phyloP scores from a whole-genome alignment of 345 rosid species.

The Angophora floribunda region DNA sequence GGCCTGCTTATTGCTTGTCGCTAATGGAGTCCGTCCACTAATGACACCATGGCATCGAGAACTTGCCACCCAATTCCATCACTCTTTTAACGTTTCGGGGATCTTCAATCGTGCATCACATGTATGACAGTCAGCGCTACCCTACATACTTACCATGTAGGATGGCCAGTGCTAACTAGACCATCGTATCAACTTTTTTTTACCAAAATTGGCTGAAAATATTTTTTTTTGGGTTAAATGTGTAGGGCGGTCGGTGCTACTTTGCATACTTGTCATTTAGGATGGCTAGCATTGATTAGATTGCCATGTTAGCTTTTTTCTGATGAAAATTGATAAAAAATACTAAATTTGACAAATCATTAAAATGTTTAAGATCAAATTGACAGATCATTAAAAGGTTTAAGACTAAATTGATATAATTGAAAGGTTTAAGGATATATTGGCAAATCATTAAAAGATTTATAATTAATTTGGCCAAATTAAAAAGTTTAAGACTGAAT shows the following conservation, averaged over 20 bases:
- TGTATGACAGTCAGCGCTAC: too few relatives aligned
- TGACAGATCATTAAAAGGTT: fast-evolving
- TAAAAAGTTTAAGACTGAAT: neutral
- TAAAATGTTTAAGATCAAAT: neutral
- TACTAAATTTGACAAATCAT: too few relatives aligned
- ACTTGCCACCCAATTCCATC: neutral
- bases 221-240: too few relatives aligned
- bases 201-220: too few relatives aligned
- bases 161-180: too few relatives aligned
- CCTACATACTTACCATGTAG: too few relatives aligned
- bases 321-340: fast-evolving
- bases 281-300: fast-evolving
- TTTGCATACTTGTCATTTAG: too few relatives aligned
- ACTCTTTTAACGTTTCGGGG: neutral
- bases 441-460: neutral
- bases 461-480: neutral
- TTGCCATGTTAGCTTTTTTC: neutral
- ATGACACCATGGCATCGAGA: neutral
- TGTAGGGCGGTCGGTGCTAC: too few relatives aligned
- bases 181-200: too few relatives aligned
- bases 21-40: neutral
- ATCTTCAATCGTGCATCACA: neutral
- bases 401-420: neutral
- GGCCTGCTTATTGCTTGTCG: neutral
- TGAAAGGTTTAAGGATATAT: neutral